phyloP scores from a whole-genome alignment of 2,329 filamentous ascomycete species.

The Cylindrodendrum hubeiense region DNA sequence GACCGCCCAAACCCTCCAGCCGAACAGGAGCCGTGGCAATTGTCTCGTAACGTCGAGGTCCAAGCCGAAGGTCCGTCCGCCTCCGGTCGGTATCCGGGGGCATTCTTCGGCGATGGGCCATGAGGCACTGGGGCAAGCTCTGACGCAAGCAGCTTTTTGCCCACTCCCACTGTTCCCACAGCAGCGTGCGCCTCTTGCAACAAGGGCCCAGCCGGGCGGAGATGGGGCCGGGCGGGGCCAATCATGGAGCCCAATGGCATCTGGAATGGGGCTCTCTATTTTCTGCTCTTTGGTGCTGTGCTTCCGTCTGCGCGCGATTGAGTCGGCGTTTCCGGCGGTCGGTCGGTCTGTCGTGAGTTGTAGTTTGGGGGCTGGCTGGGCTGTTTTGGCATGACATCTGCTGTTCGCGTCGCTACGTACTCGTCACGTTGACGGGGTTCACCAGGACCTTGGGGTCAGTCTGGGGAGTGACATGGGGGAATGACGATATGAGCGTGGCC shows the following conservation, averaged over 20 bases:
- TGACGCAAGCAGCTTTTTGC: conserved; percentile 39
- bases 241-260: conserved; percentile 30
- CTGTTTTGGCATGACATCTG: conserved; percentile 4
- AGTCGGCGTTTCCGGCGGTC: neutral
- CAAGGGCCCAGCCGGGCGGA: conserved; percentile 9
- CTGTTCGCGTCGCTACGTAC: neutral
- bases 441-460: conserved; percentile 13
- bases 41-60: conserved; percentile 36
- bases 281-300: conserved; percentile 17
- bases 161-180: conserved; percentile 23
- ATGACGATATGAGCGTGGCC: conserved; percentile 16
- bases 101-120: conserved; percentile 39
- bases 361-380: neutral
- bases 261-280: conserved; percentile 35
- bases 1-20: conserved; percentile 26
- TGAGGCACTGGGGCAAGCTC: conserved; percentile 28
- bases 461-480: conserved; percentile 25
- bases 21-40: conserved; percentile 32
- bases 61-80: conserved; percentile 40
- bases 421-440: conserved; percentile 1
- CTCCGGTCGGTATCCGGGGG: conserved; percentile 46
- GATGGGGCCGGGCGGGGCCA: conserved; percentile 25
- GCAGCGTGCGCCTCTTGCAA: conserved; percentile 8
- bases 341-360: neutral
- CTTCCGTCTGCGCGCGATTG: neutral